Base-by-base conservation (phyloP, 345 rosid species). In the Acer yangbiense region DNA sequence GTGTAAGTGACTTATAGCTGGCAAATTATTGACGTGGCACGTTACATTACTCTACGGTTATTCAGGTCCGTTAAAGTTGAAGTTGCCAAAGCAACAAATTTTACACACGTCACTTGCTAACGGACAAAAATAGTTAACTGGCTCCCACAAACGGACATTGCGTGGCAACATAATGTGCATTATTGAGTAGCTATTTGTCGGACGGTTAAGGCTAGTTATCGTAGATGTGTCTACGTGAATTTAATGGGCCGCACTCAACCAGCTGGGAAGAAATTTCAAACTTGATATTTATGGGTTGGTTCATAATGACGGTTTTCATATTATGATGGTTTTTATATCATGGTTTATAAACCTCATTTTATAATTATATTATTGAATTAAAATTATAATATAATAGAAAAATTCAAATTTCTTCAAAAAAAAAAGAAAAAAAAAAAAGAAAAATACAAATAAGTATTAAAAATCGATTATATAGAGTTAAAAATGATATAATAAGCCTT, bases 1-100 rank as follows among this genome's bases (percentile, higher is more conserved):
- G n/a, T 55, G 61, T 4, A 2, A 77, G 88, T 89, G 89, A 79
- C 72, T 72, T 80, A 35, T 84, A 87, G 92, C 90, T 89, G 92
- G 89, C 89, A 41, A 43, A 74, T 66, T 13, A 25, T 73, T 76
- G 78, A 82, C 82, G 75, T 82, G 79, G 66, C 79, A 69, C 3
- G 10, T 43, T 65, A 23, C 46, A 67, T 70, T 81, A n/a, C 25
- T 32, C 75, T 74, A 67, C 82, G 64, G 86, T 82, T 35, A 4
- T 35, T 35, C 77, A 77, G 80, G 85, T 74, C 84, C 74, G 82
- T 84, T 81, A 64, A 79, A 54, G 54, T 32, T 81, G 63, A 79
- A 54, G 46, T 32, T 73, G 25, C 18, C 3, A 18, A 6, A 73
- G 17, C 17, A 18, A 41, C 58, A 16, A 4, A 6, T 12, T 32